These are phyloP conservation scores for Hortiboletus rubellus DNA, from an alignment of 1,284 basidiomycete genomes.

Conservation along the genomic window DNA sequence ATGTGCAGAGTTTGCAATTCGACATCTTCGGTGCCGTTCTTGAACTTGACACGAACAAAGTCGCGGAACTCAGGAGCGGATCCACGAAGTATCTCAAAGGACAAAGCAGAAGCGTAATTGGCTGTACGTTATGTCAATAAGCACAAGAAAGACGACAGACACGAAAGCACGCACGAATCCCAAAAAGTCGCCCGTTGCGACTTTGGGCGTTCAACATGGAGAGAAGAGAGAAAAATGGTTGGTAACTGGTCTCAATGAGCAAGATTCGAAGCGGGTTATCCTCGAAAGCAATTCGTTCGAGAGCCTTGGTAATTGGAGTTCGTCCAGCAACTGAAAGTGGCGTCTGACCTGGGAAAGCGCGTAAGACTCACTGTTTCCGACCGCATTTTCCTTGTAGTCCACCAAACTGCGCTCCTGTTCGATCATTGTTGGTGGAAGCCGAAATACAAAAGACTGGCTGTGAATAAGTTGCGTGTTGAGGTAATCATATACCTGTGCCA, in stretches of 20 bases:
- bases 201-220: conserved; percentile 63
- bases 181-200: conserved; percentile 53
- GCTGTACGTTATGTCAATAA: conserved; percentile 42
- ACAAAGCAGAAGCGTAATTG: conserved; percentile 74
- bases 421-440: conserved; percentile 64
- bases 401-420: conserved; percentile 70
- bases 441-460: conserved; percentile 74
- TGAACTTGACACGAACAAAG: conserved; percentile 81
- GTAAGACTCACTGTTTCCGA: conserved; percentile 67
- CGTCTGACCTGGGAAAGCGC: neutral
- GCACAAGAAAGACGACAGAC: neutral
- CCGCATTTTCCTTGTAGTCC: conserved; percentile 72
- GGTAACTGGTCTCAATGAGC: conserved; percentile 77
- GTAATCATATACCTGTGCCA: conserved; percentile 66
- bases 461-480: conserved; percentile 75
- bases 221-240: conserved; percentile 85
- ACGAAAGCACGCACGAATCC: conserved; percentile 55
- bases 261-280: conserved; percentile 75
- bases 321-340: conserved; percentile 68
- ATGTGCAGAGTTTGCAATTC: conserved; percentile 59
- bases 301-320: conserved; percentile 67
- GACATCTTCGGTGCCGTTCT: conserved; percentile 67
- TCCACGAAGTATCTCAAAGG: conserved; percentile 74
- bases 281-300: conserved; percentile 76
- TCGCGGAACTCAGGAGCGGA: conserved; percentile 71